These are phyloP conservation scores for Posidonia australis DNA, from an alignment of 106 monocot genomes.

Conservation along the genomic window DNA sequence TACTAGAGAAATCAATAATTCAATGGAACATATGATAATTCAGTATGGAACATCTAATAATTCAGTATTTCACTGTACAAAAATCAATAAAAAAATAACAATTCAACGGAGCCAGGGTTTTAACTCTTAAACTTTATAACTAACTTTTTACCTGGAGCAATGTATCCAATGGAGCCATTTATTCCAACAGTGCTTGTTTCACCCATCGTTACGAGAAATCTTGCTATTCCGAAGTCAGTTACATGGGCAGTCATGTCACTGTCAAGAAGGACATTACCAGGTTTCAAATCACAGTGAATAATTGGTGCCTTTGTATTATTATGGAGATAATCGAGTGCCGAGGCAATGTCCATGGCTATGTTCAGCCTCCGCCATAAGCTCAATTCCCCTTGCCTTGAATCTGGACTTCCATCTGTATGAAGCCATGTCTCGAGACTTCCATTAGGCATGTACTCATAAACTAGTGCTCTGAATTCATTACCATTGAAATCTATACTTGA, in stretches of 20 bases:
- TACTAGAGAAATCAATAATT: too few species aligned
- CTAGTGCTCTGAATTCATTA: constrained; percentile 20
- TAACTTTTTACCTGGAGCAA: constrained; percentile 46
- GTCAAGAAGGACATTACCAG: constrained; percentile 20
- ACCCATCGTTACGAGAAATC: constrained; percentile 17
- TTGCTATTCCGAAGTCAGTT: constrained; percentile 60
- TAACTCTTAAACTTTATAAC: too few species aligned
- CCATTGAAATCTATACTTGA: constrained; percentile 4
- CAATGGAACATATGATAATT: too few species aligned
- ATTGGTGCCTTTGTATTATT: constrained; percentile 7
- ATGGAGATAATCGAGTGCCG: neutral
- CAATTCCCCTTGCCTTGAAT: neutral
- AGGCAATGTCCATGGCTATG: constrained; percentile 1
- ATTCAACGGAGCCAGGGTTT: too few species aligned
- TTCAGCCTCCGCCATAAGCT: neutral
- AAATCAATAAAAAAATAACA: too few species aligned
- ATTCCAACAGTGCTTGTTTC: constrained; percentile 10
- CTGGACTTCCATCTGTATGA: neutral
- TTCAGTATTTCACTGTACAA: too few species aligned
- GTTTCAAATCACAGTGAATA: constrained; percentile 33
- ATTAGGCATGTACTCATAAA: constrained; percentile 19
- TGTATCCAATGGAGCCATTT: constrained; percentile 62
- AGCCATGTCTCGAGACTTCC: constrained; percentile 16
- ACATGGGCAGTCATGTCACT: neutral
- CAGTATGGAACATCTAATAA: too few species aligned